Conservation (phyloP, 2,329 filamentous ascomycete genomes). For the Paraphaeosphaeria minitans region DNA sequence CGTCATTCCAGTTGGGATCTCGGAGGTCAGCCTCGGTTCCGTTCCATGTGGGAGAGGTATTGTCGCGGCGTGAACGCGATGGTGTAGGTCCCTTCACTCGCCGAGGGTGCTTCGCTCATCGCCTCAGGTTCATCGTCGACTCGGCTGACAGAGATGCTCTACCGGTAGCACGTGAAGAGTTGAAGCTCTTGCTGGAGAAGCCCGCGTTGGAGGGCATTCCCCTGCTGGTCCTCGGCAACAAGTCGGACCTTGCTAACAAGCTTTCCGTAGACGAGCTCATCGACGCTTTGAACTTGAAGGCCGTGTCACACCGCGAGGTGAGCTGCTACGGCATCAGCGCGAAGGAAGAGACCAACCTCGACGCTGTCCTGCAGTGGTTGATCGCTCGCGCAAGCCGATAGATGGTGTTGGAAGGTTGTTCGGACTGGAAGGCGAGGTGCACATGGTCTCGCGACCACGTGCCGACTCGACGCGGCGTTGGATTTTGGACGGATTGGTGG, state of each 20-base stretch:
- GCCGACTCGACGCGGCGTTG: constrained; percentile 22
- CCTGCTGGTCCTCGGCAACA: constrained; percentile 92
- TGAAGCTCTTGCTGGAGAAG: constrained; percentile 86
- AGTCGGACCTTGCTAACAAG: constrained; percentile 91
- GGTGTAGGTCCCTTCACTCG: constrained; percentile 61
- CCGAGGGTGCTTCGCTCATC: constrained; percentile 31
- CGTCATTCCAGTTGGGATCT: constrained; percentile 77
- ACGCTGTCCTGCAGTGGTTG: constrained; percentile 95
- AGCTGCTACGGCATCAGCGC: constrained; percentile 99
- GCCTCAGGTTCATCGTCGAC: constrained; percentile 84
- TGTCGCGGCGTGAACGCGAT: constrained; percentile 97
- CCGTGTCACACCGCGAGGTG: constrained; percentile 88
- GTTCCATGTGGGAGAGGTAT: constrained; percentile 99
- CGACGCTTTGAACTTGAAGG: constrained; percentile 86
- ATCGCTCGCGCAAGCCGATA: constrained; percentile 76
- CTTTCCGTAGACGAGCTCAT: constrained; percentile 94
- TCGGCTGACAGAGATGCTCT: constrained; percentile 84
- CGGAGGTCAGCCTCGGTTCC: constrained; percentile 93
- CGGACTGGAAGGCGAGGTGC: constrained; percentile 32
- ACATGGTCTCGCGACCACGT: constrained; percentile 24
- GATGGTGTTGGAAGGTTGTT: constrained; percentile 20
- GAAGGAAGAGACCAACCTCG: constrained; percentile 97
- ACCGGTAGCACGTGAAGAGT: constrained; percentile 85
- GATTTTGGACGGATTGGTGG: constrained; percentile 25
- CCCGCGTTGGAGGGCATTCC: constrained; percentile 86